Evolutionary conservation across 2,329 filamentous ascomycete species (phyloP).

Genomic region (Didymella segeticola): DNA sequence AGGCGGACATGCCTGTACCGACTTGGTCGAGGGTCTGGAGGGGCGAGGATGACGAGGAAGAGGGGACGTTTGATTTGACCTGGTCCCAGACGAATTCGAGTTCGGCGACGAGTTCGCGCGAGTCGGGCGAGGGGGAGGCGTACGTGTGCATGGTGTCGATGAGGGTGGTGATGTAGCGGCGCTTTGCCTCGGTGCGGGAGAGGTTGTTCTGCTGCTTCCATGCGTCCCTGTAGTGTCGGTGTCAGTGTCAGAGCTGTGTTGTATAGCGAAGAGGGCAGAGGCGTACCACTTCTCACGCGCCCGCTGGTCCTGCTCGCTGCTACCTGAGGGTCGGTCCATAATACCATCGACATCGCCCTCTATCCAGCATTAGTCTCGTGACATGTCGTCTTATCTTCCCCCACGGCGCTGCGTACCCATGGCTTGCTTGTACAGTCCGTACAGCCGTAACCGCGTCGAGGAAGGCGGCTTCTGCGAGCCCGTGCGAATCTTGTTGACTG

Average conservation of each 20-base stretch:
- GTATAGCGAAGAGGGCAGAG: slow-evolving; percentile 19
- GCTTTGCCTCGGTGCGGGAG: slow-evolving; percentile 89
- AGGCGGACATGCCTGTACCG: slow-evolving; percentile 40
- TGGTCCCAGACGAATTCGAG: slow-evolving; percentile 99
- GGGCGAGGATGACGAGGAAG: slow-evolving; percentile 60
- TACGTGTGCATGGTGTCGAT: slow-evolving; percentile 98
- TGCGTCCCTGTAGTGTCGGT: slow-evolving; percentile 73
- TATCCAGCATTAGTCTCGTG: slow-evolving; percentile 39
- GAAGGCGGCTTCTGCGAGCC: slow-evolving; percentile 88
- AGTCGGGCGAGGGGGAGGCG: slow-evolving; percentile 83
- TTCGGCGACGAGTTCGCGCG: slow-evolving; percentile 85
- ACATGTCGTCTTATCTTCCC: background rate
- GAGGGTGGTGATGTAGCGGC: slow-evolving; percentile 88
- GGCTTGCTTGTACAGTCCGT: slow-evolving; percentile 98
- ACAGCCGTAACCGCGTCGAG: slow-evolving; percentile 84
- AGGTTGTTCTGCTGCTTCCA: slow-evolving; percentile 90
- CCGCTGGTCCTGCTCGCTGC: slow-evolving; percentile 58
- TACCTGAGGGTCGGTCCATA: slow-evolving; percentile 77
- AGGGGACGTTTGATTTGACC: slow-evolving; percentile 81
- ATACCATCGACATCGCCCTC: slow-evolving; percentile 95
- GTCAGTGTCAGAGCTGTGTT: slow-evolving; percentile 3
- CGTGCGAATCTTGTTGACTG: slow-evolving; percentile 96
- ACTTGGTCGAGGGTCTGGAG: slow-evolving; percentile 46
- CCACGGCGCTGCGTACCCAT: slow-evolving; percentile 66
- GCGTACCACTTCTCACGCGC: slow-evolving; percentile 71